phyloP scores from a whole-genome alignment of 192 early-diverging fungal species.

The Mortierella antarctica region DNA sequence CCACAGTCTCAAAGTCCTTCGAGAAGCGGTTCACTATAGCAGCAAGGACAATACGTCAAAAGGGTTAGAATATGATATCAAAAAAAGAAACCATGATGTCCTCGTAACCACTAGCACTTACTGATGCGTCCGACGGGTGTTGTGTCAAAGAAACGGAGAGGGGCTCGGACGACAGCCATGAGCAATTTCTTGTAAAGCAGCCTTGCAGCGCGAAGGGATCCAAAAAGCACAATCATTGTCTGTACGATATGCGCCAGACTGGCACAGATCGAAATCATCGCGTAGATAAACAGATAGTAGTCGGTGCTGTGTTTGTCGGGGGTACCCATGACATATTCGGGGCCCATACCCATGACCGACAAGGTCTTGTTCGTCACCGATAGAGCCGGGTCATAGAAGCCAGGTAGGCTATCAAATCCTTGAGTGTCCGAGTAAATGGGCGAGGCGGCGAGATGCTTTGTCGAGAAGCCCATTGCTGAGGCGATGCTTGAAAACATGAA shows the following conservation, averaged over 20 bases:
- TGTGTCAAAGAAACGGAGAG: conserved; percentile 82
- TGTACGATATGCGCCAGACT: conserved; percentile 58
- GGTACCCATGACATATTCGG: conserved; percentile 5
- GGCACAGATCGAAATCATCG: conserved; percentile 55
- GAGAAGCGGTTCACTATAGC: conserved; percentile 76
- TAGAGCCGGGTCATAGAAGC: conserved; percentile 20
- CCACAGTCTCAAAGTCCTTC: conserved; percentile 84
- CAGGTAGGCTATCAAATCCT: conserved; percentile 14
- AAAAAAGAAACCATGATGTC: too few relatives aligned
- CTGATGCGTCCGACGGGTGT: conserved; percentile 82
- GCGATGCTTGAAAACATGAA: conserved; percentile 50
- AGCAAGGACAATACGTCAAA: too few relatives aligned
- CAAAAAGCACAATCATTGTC: conserved; percentile 57
- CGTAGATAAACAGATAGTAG: conserved; percentile 66
- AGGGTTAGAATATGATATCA: too few relatives aligned
- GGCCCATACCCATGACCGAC: conserved; percentile 16
- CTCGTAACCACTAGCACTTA: too few relatives aligned
- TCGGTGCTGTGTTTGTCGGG: conserved; percentile 48
- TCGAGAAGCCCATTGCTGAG: conserved; percentile 22
- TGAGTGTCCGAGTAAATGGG: conserved; percentile 41
- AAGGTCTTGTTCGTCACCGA: conserved; percentile 23
- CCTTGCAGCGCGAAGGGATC: conserved; percentile 66
- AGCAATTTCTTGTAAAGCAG: conserved; percentile 66
- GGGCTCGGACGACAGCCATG: conserved; percentile 67
- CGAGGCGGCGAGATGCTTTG: conserved; percentile 24